Percentiles rank a stretch among this genome's conserved stretches.
Conservation (phyloP, 805 yeast genomes). For the Saccharomycopsis babjevae region DNA sequence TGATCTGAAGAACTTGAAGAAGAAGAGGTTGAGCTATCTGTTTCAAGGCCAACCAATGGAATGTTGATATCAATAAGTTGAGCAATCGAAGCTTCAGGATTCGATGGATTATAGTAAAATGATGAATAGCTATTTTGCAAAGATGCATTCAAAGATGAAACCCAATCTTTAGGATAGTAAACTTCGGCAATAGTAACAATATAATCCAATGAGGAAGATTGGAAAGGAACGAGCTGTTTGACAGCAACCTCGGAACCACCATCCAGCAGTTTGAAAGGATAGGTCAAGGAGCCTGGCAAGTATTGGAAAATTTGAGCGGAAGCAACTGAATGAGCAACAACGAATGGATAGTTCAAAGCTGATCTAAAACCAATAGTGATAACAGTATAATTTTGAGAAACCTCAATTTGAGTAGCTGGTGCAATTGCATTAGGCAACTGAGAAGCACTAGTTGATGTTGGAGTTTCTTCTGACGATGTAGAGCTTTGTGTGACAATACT, state of each 20-base stretch:
- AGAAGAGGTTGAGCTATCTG: conserved; percentile 4
- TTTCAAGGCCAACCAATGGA: conserved; percentile 40
- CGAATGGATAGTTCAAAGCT: conserved; percentile 75
- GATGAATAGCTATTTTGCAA: conserved; percentile 33
- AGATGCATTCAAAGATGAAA: conserved; percentile 25
- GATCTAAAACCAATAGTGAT: conserved; percentile 72
- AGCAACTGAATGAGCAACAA: conserved; percentile 59
- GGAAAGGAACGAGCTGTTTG: conserved; percentile 64
- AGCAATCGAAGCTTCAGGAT: conserved; percentile 48
- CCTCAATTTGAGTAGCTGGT: conserved; percentile 37
- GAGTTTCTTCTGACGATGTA: background rate
- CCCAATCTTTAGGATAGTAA: conserved; percentile 55
- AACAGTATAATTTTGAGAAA: conserved; percentile 41
- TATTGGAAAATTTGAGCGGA: conserved; percentile 81
- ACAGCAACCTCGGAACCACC: conserved; percentile 41
- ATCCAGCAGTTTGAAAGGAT: conserved; percentile 39
- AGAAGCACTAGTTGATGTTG: conserved; percentile 23
- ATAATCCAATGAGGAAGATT: conserved; percentile 45
- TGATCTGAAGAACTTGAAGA: conserved; percentile 4
- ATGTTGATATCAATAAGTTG: conserved; percentile 62
- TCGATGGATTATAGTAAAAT: conserved; percentile 52
- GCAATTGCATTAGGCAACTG: conserved; percentile 70
- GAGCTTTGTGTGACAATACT: conserved; percentile 10
- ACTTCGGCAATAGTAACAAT: conserved; percentile 83
- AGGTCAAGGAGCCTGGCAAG: conserved; percentile 59